phyloP scores from a whole-genome alignment of 495 filamentous ascomycete genomes.

The Durotheca rogersii region DNA sequence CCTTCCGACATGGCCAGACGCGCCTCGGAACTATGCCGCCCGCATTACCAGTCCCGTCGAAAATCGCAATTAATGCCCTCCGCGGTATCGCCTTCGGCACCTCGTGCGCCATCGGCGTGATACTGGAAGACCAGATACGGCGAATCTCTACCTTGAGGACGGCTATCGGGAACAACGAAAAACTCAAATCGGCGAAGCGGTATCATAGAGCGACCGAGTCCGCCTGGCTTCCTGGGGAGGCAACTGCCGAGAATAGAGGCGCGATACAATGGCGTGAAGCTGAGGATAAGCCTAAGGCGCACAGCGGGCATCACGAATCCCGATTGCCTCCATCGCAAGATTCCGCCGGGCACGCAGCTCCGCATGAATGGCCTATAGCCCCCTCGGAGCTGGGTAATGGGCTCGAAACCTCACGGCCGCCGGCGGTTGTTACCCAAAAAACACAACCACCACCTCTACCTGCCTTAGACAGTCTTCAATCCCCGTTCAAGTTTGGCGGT shows the following conservation, averaged over 20 bases:
- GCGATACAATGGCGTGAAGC: constrained; percentile 20
- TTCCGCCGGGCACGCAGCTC: background rate
- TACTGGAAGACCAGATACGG: constrained; percentile 56
- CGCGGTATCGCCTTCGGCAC: constrained; percentile 54
- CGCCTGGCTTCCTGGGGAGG: constrained; percentile 53
- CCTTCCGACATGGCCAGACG: constrained; percentile 26
- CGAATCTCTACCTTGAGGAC: constrained; percentile 48
- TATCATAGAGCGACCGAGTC: constrained; percentile 41
- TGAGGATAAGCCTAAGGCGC: background rate
- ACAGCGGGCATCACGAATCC: background rate
- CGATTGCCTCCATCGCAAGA: background rate
- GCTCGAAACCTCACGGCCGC: constrained; percentile 4
- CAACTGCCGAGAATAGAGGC: constrained; percentile 18
- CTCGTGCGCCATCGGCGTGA: constrained; percentile 53
- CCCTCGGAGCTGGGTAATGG: background rate
- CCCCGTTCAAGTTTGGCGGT: too few relatives aligned
- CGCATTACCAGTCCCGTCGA: constrained; percentile 53
- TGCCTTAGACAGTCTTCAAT: background rate
- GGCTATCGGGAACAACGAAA: constrained; percentile 49
- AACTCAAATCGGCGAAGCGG: constrained; percentile 42
- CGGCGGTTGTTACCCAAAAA: constrained; percentile 14
- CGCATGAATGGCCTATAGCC: background rate
- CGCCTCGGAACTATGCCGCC: constrained; percentile 38
- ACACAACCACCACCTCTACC: constrained; percentile 13
- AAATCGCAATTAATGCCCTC: constrained; percentile 54